These are phyloP conservation scores for Neurospora sp. DNA, from an alignment of 495 filamentous ascomycete genomes.

Conservation along the genomic window DNA sequence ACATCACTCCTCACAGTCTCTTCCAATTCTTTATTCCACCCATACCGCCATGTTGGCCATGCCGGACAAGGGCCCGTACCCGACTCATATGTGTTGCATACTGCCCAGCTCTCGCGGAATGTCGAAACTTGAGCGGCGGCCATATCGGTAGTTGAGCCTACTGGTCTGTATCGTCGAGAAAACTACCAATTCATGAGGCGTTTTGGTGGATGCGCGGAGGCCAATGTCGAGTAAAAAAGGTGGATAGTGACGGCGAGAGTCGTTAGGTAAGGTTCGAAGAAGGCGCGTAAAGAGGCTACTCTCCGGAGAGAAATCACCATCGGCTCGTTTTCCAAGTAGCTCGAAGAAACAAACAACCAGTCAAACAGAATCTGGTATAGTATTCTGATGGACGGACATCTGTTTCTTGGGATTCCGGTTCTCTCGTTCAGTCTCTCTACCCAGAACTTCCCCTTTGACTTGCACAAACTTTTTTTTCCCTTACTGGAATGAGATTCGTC, in stretches of 20 bases:
- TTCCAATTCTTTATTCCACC: constrained; percentile 10
- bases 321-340: not conserved
- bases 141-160: constrained; percentile 30
- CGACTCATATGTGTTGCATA: constrained; percentile 15
- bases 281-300: not conserved
- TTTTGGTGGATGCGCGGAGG: constrained; percentile 15
- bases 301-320: not conserved
- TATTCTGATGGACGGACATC: not conserved
- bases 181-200: constrained; percentile 33
- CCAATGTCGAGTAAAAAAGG: constrained; percentile 3
- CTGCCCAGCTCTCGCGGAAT: constrained; percentile 22
- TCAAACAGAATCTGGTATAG: not conserved
- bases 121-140: constrained; percentile 29
- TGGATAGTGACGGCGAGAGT: not conserved
- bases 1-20: not conserved
- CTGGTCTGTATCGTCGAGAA: not conserved
- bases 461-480: constrained; percentile 1
- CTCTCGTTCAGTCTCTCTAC: constrained; percentile 2
- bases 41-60: constrained; percentile 8
- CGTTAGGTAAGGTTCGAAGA: constrained; percentile 1
- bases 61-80: constrained; percentile 7
- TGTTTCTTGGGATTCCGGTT: not conserved
- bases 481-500: constrained; percentile 18
- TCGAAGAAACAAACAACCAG: not conserved
- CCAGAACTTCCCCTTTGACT: constrained; percentile 9